Evolutionary conservation across 2,329 filamentous ascomycete species (phyloP).

Genomic region (Penicillium paneum): DNA sequence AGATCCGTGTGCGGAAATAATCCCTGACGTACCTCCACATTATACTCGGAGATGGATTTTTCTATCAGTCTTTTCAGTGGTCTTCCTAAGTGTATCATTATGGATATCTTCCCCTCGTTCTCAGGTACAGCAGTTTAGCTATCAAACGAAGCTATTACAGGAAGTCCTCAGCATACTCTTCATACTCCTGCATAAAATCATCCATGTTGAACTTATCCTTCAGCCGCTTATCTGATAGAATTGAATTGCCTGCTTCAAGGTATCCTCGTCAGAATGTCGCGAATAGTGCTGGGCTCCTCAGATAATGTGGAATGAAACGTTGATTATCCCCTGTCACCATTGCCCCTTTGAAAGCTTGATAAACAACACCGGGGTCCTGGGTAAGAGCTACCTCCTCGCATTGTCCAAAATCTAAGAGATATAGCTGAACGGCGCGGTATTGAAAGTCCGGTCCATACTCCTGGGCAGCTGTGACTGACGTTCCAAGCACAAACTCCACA

Average conservation of each 20-base stretch:
- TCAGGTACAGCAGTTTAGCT: neutral
- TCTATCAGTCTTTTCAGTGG: too few species aligned
- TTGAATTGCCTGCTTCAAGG: neutral
- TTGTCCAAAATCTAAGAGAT: neutral
- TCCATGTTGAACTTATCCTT: conserved; percentile 1
- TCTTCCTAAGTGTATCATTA: too few species aligned
- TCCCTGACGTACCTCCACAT: neutral
- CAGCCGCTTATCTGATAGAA: neutral
- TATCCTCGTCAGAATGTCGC: conserved; percentile 10
- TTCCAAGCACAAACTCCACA: conserved; percentile 15
- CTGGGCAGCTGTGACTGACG: neutral
- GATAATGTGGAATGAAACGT: conserved; percentile 6
- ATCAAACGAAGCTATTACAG: neutral
- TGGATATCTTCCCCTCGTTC: too few species aligned
- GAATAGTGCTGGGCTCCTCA: conserved; percentile 17
- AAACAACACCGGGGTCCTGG: neutral
- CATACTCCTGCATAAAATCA: conserved; percentile 12
- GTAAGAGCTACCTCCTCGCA: neutral
- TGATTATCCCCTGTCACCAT: conserved; percentile 15
- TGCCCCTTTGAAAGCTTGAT: conserved; percentile 16
- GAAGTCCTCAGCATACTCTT: conserved; percentile 13
- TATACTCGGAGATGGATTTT: too few species aligned
- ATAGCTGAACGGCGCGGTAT: neutral
- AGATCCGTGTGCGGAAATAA: neutral
- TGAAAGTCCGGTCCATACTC: neutral